Conservation (phyloP, 2,329 filamentous ascomycete genomes). For the Lasiodiplodia sp. region DNA sequence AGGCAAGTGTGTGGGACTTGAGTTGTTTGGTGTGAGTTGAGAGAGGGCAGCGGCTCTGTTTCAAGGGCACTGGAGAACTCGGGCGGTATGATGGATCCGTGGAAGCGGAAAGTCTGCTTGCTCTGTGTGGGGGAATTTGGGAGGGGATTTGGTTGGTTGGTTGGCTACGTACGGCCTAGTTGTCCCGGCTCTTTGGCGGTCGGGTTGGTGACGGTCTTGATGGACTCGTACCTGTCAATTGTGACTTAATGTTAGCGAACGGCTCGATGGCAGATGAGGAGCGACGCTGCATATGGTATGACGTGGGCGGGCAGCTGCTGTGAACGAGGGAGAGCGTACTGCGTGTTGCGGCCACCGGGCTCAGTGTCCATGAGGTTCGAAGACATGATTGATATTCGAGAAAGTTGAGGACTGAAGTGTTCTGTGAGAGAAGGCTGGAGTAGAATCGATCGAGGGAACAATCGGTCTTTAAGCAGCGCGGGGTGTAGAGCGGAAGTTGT, state of each 20-base stretch:
- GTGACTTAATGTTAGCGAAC: neutral
- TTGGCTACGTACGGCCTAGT: conserved; percentile 55
- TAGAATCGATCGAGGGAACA: neutral
- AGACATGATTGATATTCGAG: conserved; percentile 52
- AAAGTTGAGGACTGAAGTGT: neutral
- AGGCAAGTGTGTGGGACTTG: conserved; percentile 31
- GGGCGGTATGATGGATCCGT: no score
- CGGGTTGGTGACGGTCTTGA: conserved; percentile 57
- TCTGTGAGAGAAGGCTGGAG: no score
- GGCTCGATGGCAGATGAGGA: neutral
- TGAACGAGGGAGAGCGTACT: conserved; percentile 50
- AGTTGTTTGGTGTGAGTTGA: neutral
- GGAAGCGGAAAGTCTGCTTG: no score
- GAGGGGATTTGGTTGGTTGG: neutral
- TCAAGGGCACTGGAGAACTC: accelerated
- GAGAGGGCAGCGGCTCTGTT: no score
- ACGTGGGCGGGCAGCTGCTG: neutral
- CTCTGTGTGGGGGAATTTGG: neutral
- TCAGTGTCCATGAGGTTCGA: conserved; percentile 65
- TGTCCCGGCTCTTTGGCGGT: conserved; percentile 64
- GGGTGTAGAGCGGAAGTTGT: conserved; percentile 15
- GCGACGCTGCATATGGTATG: neutral
- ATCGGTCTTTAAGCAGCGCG: neutral
- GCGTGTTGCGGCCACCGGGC: conserved; percentile 66
- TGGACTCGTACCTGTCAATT: conserved; percentile 63